Base-by-base conservation (phyloP, 768 basidiomycete species). In the Dentipellis fragilis region DNA sequence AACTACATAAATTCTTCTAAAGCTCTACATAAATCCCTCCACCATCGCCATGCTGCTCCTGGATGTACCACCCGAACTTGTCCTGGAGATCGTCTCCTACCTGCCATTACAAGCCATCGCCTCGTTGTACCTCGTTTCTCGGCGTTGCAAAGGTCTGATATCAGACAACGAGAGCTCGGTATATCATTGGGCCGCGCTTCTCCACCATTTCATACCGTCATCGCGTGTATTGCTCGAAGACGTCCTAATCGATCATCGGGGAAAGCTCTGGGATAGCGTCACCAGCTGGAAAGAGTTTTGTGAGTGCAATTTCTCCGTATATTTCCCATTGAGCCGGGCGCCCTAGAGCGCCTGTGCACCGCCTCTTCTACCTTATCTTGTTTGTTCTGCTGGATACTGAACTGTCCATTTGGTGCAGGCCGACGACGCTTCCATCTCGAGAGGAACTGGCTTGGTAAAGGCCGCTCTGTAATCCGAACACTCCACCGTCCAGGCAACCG, bases 221-320 rank as follows among this genome's bases (percentile, higher is more conserved):
- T 60, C 58, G 0, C 54, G 62, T 2, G 58, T 60, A 10, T 35
- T 67, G 14, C 58, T 75, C 22, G 62, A 69, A 16, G 66, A 75
- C 35, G 67, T 71, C 8, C 60, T 61, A 22, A 58, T 42, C 3
- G 56, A 64, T 0, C 73, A 71, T 54, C 71, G 72, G 0, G 57
- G 63, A 8, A 68, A 71, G 12, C 68, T 73, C 40, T 57, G 80
- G 48, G 56, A 60, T 4, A 71, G 71, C 16, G 74, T 77, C 3
- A 53, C 57, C 0, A 64, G 66, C 54, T 89, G 87, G 87, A 80
- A 78, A 59, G 69, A 72, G 14, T 75, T 84, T 49, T 88, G 87
- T 89, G 59, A 59, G 78, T 60, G 17, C 40, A 57, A 54, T 59
- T 57, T 2, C 21, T 16, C 21, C 55, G 51, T 49, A 23, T 10